Evolutionary conservation across 306 rosid species (phyloP).

Genomic region (Castanea crenata): DNA sequence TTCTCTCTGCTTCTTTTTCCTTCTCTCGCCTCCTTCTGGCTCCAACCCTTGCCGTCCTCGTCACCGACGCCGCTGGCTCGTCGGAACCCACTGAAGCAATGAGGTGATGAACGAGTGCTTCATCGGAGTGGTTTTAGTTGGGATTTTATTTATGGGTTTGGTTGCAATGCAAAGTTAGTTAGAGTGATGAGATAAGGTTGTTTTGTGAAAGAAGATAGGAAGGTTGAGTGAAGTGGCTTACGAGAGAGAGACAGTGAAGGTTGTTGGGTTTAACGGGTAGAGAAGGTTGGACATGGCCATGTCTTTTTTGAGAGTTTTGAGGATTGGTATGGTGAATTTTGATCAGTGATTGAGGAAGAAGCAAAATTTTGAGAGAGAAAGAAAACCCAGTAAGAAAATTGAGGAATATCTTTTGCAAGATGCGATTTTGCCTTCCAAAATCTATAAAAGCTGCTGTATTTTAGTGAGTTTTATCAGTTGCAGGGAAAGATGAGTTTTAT

Average conservation of each 20-base stretch:
- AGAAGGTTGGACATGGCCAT: conserved; percentile 48
- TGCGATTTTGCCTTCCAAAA: not conserved
- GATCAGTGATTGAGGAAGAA: not conserved
- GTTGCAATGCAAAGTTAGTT: conserved; percentile 14
- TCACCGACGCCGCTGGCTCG: too few species aligned
- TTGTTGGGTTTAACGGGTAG: conserved; percentile 13
- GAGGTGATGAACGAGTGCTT: too few species aligned
- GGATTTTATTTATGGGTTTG: conserved; percentile 25
- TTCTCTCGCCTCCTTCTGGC: too few species aligned
- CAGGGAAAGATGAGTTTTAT: not conserved
- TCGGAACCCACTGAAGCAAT: too few species aligned
- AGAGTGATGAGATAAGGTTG: conserved; percentile 14
- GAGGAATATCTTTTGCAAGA: not conserved
- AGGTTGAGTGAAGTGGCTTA: conserved; percentile 42
- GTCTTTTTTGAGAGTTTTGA: not conserved
- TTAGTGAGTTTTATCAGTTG: not conserved
- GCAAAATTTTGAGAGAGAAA: not conserved
- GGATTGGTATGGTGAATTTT: not conserved
- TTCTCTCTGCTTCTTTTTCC: too few species aligned
- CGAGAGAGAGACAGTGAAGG: conserved; percentile 27
- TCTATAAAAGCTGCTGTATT: not conserved
- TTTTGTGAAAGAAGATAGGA: conserved; percentile 18
- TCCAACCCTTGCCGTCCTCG: too few species aligned
- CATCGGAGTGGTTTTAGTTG: conserved; percentile 5
- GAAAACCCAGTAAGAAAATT: not conserved